Base-by-base conservation (phyloP, 2,329 filamentous ascomycete genomes). In the Teratosphaeria epicoccoides region DNA sequence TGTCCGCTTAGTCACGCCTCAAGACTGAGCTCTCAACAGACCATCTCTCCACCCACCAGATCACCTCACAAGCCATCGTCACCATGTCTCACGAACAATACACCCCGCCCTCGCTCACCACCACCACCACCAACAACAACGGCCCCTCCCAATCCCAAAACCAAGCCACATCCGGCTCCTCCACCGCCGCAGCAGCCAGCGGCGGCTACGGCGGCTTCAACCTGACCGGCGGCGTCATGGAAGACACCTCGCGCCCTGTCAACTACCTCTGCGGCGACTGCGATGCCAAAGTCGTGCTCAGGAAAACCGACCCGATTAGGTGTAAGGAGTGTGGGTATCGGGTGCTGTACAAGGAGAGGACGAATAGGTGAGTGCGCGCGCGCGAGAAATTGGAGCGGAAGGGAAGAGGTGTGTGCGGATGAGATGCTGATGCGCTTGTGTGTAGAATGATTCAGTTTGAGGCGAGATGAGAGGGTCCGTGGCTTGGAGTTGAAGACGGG, bases 401-500 rank as follows among this genome's bases (percentile, higher is more conserved):
- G 3, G 22, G 17, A 24, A 26, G 45, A 9, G 7, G 45, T 24
- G 45, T 25, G 45, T n/a, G 22, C 12, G 14, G 6, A 23, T 29
- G 17, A n/a, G 46, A 48, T 24, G 55, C 55, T 60, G 50, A 59
- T 37, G 28, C 24, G 17, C 20, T 25, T n/a, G 22, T 46, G 51
- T 17, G 51, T 61, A 95, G 91, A 66, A 96, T 97, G 90, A 90
- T 97, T 49, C 93, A 98, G 73, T 97, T 98, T 66, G 90, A 98
- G 76, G 93, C 93, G 49, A 82, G 91, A 72, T 97, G 61, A 43
- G 46, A n/a, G 17, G 14, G 12, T 4, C 10, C 11, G 43, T 23
- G 22, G 46, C 9, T 11, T 9, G 20, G 22, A 20, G 10, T 28
- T 11, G 25, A 14, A 28, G 24, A 9, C 12, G 25, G 20, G 46